phyloP scores from a whole-genome alignment of 768 basidiomycete genomes.

The Trametes elegans region DNA sequence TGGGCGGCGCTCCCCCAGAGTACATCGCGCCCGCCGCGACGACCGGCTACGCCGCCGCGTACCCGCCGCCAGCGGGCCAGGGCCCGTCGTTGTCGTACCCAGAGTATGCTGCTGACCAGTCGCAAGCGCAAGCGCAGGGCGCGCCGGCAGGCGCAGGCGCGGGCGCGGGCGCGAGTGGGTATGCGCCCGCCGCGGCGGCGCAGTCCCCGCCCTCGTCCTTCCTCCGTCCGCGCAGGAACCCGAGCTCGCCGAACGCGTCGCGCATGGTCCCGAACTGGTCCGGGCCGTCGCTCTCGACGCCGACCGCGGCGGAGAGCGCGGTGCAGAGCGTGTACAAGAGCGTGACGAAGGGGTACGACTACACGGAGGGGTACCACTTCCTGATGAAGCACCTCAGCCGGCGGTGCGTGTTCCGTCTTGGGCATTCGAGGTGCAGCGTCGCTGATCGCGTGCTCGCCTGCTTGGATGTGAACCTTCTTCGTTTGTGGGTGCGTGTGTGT shows the following conservation, averaged over 20 bases:
- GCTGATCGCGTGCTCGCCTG: constrained; percentile 18
- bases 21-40: constrained; percentile 11
- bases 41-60: neutral
- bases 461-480: neutral
- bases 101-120: constrained; percentile 18
- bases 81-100: neutral
- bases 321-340: constrained; percentile 54
- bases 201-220: constrained; percentile 11
- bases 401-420: constrained; percentile 54
- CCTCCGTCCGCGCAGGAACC: constrained; percentile 11
- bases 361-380: constrained; percentile 95
- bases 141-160: neutral
- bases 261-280: constrained; percentile 7
- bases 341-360: constrained; percentile 81
- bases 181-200: neutral
- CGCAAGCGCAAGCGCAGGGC: constrained; percentile 8
- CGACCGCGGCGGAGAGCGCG: constrained; percentile 13
- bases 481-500: constrained; percentile 2
- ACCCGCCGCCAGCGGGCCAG: constrained; percentile 2
- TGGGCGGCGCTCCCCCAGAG: constrained; percentile 21
- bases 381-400: constrained; percentile 90
- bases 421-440: constrained; percentile 11
- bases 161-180: neutral
- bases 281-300: constrained; percentile 18
- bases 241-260: constrained; percentile 16